Percentiles rank a stretch among this genome's conserved stretches.
Evolutionary conservation across 2,329 filamentous ascomycete genomes (phyloP).

Genomic region (Fusarium heterosporum): DNA sequence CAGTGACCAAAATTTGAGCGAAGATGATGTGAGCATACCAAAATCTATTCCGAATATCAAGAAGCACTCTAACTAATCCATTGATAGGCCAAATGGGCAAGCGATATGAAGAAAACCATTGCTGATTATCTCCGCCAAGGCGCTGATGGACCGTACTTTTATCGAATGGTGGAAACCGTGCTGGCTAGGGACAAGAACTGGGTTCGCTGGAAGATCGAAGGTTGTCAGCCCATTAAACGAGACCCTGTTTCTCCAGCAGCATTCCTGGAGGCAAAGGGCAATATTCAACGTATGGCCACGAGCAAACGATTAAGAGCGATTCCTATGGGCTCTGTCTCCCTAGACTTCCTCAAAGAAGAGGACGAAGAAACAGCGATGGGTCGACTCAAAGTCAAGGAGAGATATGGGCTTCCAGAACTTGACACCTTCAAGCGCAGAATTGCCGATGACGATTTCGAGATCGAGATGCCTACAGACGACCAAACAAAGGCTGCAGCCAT

Average conservation of each 20-base stretch:
- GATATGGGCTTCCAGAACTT: conserved; percentile 76
- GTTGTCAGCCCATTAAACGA: conserved; percentile 86
- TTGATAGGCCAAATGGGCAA: conserved; percentile 81
- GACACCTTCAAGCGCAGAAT: conserved; percentile 79
- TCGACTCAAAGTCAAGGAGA: conserved; percentile 72
- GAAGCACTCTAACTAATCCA: conserved; percentile 16
- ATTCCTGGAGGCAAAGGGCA: conserved; percentile 76
- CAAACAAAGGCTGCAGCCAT: conserved; percentile 66
- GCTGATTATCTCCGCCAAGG: conserved; percentile 85
- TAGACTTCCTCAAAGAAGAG: conserved; percentile 81
- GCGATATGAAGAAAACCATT: conserved; percentile 80
- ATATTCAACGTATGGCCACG: conserved; percentile 73
- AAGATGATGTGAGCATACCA: conserved; percentile 78
- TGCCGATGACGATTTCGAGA: conserved; percentile 83
- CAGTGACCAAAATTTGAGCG: conserved; percentile 74
- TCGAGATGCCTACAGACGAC: conserved; percentile 80
- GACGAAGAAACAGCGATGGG: conserved; percentile 71
- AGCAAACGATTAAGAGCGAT: conserved; percentile 76
- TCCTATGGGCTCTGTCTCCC: conserved; percentile 78
- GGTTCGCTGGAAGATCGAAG: conserved; percentile 98
- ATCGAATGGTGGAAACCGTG: conserved; percentile 96
- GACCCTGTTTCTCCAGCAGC: conserved; percentile 75
- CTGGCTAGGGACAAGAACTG: conserved; percentile 97
- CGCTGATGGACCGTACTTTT: conserved; percentile 89
- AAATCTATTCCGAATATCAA: not conserved